Evolutionary conservation across 2,329 filamentous ascomycete species (phyloP), one percentile per base, ranked within the genome.

Genomic region (Pseudogymnoascus sp.): DNA sequence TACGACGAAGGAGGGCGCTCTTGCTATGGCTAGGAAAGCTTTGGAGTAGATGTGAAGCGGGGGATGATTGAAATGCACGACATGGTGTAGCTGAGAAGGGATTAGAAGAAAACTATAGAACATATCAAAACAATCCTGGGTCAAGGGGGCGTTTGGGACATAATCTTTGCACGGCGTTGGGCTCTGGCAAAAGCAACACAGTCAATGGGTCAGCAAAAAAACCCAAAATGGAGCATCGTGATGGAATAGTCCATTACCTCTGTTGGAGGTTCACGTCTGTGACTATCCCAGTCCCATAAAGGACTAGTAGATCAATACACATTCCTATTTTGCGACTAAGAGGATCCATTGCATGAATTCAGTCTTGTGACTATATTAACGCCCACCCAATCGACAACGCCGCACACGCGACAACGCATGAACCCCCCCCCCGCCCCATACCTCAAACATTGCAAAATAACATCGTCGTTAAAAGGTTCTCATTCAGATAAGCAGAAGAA

Each of bases 1-100:
- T 77, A 88, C 90, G 81, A 96, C 89, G 0, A 95, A 90, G 71
- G 91, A 96, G 66, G 95, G 95, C 31, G 93, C 87, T 26, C 83
- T 91, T 74, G 85, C 87, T 64, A 96, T 97, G 91, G 92, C 93
- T 4, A 78, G 82, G 75, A 91, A 89, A 80, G 88, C 89, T 1
- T 78, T 91, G 67, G 83, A 77, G 38, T 75, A 63, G 79, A 60
- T 36, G 15, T 11, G 47, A 13, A 10, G 47, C 4, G 10, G 47
- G 47, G 26, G 3, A 17, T 13, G 19, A 2, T 2, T 0, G 15
- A 44, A 17, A 53, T 31, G 15, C 15, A 31, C 3, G 47, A 10
- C 3, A 15, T 28, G 47, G 17, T 31, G 23, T 53, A 53, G 47
- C 28, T 53, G 47, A 17, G 7, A 53, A 19, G 47, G 47, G 47